Evolutionary conservation across 805 yeast species (phyloP), one percentile per base, ranked within the genome.

Genomic region (Hanseniaspora vineae): DNA sequence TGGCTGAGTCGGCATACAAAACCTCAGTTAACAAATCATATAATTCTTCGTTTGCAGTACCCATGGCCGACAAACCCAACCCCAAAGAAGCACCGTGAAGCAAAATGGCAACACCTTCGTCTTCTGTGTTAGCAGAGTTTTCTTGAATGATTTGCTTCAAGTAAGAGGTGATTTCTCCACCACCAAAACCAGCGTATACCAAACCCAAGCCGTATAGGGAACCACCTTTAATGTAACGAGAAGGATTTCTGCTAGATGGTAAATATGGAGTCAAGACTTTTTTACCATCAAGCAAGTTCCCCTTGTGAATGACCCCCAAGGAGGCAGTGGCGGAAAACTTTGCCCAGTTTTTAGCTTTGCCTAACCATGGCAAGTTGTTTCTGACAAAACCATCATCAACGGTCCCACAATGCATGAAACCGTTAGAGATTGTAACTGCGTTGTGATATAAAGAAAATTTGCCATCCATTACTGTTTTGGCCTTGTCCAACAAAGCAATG

Each of bases 251-350:
- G 42, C 71, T 68, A 3, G 90, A 90, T 39, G 97, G 96, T 51
- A 92, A 73, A 61, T 92, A 92, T 18, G 97, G 97, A 54, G 82
- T 81, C 61, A 92, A 75, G 45, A 90, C 78, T 53, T 81, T 77
- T 61, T 80, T 80, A 47, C 97, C 98, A 61, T 88, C 95, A 0
- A 95, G 77, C 49, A 92, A 72, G 64, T 90, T 90, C 47, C 98
- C 97, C 60, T 83, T 84, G 64, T 92, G 97, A 55, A 92, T 89
- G 31, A 90, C 97, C 61, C 98, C 98, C 51, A 92, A 70, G 13
- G 97, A 97, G 9, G 97, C 97, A 13, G 97, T 90, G 2, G 97
- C 97, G 0, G 96, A 80, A 64, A 92, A 92, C 62, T 90, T 92
- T 6, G 97, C 88, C 98, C 98, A 92, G 66, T 90, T 88, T 44